Conservation (phyloP, 352 stramenopile genomes). For the Pythium phragmitis region DNA sequence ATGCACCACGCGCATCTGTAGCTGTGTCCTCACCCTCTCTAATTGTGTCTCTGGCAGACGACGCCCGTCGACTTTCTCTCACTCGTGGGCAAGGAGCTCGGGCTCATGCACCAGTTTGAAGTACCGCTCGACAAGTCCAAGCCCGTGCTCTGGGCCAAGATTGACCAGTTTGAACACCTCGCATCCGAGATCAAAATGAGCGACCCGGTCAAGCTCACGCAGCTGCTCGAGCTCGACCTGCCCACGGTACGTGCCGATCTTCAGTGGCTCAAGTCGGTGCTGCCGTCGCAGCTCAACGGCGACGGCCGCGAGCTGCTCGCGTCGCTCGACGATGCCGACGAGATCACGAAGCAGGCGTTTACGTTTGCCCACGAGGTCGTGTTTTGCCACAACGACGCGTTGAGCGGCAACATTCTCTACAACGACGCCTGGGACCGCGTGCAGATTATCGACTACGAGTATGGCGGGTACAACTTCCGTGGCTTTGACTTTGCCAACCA, state of each 20-base stretch:
- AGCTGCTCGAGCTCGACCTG: conserved; percentile 66
- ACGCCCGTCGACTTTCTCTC: conserved; percentile 74
- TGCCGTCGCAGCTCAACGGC: conserved; percentile 71
- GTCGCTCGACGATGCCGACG: conserved; percentile 44
- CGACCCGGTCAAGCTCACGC: conserved; percentile 55
- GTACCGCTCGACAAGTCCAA: conserved; percentile 53
- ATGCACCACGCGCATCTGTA: not conserved
- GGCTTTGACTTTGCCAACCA: conserved; percentile 95
- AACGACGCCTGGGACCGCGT: conserved; percentile 78
- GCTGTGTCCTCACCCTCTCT: not conserved
- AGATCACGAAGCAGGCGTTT: conserved; percentile 75
- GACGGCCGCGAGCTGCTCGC: conserved; percentile 59
- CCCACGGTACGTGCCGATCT: conserved; percentile 59
- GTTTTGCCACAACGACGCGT: conserved; percentile 94
- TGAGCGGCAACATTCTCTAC: conserved; percentile 87
- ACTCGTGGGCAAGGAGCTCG: conserved; percentile 88
- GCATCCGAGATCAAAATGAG: conserved; percentile 56
- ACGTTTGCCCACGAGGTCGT: conserved; percentile 80
- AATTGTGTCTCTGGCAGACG: conserved; percentile 23
- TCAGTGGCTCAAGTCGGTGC: conserved; percentile 78
- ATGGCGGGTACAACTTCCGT: conserved; percentile 92
- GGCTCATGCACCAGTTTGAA: conserved; percentile 86
- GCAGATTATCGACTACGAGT: conserved; percentile 96
- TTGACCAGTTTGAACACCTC: conserved; percentile 80
- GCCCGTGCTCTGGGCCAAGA: conserved; percentile 79